Percentiles rank a stretch among this genome's conserved stretches.
Conservation (phyloP, 345 rosid species). For the Citrus inodora region DNA sequence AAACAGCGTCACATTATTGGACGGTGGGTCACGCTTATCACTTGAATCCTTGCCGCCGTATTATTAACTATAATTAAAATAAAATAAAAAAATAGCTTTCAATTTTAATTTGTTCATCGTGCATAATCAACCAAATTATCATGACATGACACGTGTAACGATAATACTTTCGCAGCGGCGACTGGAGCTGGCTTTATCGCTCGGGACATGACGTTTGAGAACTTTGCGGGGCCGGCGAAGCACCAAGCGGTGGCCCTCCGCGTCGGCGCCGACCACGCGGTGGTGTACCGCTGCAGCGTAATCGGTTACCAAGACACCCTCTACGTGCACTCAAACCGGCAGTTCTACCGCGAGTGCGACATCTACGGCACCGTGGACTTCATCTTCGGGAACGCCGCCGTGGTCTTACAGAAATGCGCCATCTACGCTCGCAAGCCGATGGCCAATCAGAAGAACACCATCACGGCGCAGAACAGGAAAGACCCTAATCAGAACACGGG, state of each 20-base stretch:
- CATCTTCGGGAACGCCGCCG: conserved; percentile 93
- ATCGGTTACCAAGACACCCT: conserved; percentile 91
- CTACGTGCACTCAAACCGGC: conserved; percentile 94
- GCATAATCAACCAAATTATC: no score
- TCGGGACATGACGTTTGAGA: conserved; percentile 85
- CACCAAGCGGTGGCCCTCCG: conserved; percentile 99
- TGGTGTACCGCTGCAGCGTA: conserved; percentile 73
- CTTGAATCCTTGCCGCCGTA: neutral
- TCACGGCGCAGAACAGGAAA: conserved; percentile 95
- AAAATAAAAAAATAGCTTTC: no score
- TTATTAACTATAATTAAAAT: neutral
- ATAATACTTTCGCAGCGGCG: conserved; percentile 48
- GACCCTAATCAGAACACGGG: conserved; percentile 97
- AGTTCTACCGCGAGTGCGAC: conserved; percentile 84
- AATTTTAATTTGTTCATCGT: no score
- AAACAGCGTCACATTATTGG: neutral
- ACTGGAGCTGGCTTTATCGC: conserved; percentile 93
- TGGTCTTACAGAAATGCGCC: conserved; percentile 84
- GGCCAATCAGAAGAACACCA: conserved; percentile 74
- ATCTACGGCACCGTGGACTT: conserved; percentile 92
- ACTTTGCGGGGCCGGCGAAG: conserved; percentile 82
- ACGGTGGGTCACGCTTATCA: neutral
- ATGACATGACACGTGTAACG: no score
- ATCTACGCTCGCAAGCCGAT: conserved; percentile 82
- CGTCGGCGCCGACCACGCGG: conserved; percentile 90